Base-by-base conservation (phyloP, 2,329 filamentous ascomycete genomes). In the Cadophora luteo-olivacea region DNA sequence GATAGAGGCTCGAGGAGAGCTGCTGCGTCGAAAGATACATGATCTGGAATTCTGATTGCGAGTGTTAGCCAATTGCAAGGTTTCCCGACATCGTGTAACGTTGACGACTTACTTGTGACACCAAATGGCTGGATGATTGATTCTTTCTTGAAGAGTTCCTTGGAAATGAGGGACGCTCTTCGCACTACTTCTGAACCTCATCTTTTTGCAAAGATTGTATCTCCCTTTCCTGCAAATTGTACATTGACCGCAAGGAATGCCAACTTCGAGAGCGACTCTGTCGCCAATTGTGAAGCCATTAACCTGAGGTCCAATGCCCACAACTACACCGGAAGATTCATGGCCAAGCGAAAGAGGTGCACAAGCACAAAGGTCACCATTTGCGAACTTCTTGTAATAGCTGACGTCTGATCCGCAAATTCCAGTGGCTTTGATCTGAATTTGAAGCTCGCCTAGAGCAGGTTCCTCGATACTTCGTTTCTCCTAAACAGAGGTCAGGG, bases 191-290 rank as follows among this genome's bases (percentile, higher is more conserved):
- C 87, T 82, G 77, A 90, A 90, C 54, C 84, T 83, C 83, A 89
- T 83, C 76, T 83, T 84, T 76, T 86, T 86, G 80, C 87, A 89
- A 19, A 89, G 82, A 72, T 89, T 89, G 76, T 89, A 90, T 73
- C 93, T 90, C 64, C 95, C 95, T 49, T 92, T 96, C 75, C 97
- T 84, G 82, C 94, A 97, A 54, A 93, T 92, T 80, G 94, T 92
- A 85, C 94, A 97, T 77, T 88, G 86, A 79, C 91, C 89, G 87
- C 95, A 98, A 79, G 95, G 93, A 75, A 97, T 89, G 81, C 97
- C 97, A 71, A 95, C 94, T 83, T 98, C 95, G 77, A 98, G 88
- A 4, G 87, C 87, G 25, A 89, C 87, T 52, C 86, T 80, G 75
- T 89, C 87, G 24, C 87, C 87, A 62, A 87, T 73, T 61, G 76